Base-by-base conservation (phyloP, 352 stramenopile genomes). In the Thraustotheca clavata region DNA sequence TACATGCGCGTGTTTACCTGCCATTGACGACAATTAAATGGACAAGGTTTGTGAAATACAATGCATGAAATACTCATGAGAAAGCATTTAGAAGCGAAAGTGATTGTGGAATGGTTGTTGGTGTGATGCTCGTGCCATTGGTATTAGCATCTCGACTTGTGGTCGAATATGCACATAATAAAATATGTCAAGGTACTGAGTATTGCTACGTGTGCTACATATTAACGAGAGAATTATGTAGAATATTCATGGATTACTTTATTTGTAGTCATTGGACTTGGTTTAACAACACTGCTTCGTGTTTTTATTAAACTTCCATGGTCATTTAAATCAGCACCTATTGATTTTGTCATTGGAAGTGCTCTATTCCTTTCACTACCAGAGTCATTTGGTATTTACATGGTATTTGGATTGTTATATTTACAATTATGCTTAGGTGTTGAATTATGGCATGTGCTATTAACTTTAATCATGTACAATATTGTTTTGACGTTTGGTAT, bases 91-190 rank as follows among this genome's bases (percentile, higher is more conserved):
- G 83, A 67, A 69, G 49, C 14, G 80, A 91, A 31, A 71, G 77
- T 11, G 80, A 89, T 59, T 49, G 59, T 59, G 80, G 83, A 9
- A 68, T 89, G 14, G 71, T 80, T 1, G 57, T 91, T 34, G 79
- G 83, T 20, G 86, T 78, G 31, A 60, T 86, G 5, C 41, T 91
- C 7, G 72, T 75, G 4, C 76, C 83, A 20, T 59, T 89, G 4
- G 79, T 83, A 29, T 55, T 89, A 4, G 62, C 86, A 22, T 87
- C 77, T 63, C 77, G 80, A 0, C 70, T 91, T 20, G 43, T 87
- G 3, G 65, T 63, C n/a, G 47, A 67, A 18, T 55, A 8, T 22
- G 22, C 12, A n/a, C n/a, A n/a, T n/a, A n/a, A n/a, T n/a, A n/a
- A n/a, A n/a, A n/a, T n/a, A n/a, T n/a, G 12, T n/a, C 24, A 20